Conservation (phyloP, 108 stramenopile genomes). For the Phaeodactylum tricornutum region DNA sequence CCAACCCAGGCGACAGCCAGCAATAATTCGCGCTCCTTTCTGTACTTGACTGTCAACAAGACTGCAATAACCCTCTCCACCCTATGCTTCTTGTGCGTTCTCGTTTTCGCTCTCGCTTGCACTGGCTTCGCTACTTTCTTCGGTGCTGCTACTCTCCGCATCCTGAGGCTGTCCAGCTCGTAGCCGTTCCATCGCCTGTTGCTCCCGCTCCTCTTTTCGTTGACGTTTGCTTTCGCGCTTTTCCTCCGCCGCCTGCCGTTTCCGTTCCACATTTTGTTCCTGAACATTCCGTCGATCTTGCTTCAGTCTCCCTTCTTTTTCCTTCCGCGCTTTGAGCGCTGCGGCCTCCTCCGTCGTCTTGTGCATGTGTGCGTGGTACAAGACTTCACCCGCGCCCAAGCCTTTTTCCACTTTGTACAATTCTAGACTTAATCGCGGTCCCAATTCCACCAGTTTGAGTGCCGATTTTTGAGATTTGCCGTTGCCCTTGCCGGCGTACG, state of each 20-base stretch:
- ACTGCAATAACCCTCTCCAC: too few species aligned
- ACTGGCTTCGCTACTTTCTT: conserved; percentile 15
- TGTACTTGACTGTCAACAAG: too few species aligned
- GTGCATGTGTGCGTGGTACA: conserved; percentile 90
- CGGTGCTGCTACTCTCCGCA: conserved; percentile 22
- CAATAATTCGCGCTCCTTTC: too few species aligned
- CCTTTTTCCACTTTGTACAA: conserved; percentile 94
- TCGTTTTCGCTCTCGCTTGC: too few species aligned
- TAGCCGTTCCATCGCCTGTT: conserved; percentile 62
- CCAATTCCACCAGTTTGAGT: conserved; percentile 93
- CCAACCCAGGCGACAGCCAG: too few species aligned
- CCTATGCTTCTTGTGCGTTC: too few species aligned
- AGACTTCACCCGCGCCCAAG: conserved; percentile 88
- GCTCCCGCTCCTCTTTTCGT: conserved; percentile 62
- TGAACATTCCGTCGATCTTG: conserved; percentile 70
- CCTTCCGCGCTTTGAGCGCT: conserved; percentile 49
- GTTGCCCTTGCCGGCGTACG: conserved; percentile 78
- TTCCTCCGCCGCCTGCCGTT: conserved; percentile 59
- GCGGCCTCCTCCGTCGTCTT: conserved; percentile 68
- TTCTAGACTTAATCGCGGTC: conserved; percentile 85
- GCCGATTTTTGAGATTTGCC: conserved; percentile 73
- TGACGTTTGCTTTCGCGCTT: conserved; percentile 59
- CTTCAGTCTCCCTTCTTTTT: conserved; percentile 52
- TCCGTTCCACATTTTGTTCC: conserved; percentile 75
- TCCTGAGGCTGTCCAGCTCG: conserved; percentile 29